Percentiles rank a stretch among this genome's conserved stretches.
Evolutionary conservation across 2,329 filamentous ascomycete genomes (phyloP).

Genomic region (Cyanodermella asteris): DNA sequence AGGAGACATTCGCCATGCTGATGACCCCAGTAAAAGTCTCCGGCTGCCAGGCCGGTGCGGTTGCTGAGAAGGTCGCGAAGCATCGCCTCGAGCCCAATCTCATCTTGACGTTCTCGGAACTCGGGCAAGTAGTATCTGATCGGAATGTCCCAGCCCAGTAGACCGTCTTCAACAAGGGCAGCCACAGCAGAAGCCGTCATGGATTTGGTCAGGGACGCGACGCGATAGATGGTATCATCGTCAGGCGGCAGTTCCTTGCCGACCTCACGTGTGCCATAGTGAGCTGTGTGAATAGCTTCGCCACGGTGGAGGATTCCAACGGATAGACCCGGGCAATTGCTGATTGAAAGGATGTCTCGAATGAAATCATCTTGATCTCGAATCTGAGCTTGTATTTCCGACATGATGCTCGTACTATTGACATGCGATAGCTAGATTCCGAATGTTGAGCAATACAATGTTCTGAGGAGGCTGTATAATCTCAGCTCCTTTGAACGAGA

Average conservation of each 20-base stretch:
- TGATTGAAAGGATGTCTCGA: slow-evolving; percentile 1
- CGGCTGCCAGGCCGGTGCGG: too few relatives aligned
- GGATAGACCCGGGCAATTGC: slow-evolving; percentile 1
- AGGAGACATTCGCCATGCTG: too few relatives aligned
- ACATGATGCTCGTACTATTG: too few relatives aligned
- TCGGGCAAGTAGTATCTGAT: slow-evolving; percentile 2
- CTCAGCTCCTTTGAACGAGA: too few relatives aligned
- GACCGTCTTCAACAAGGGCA: slow-evolving; percentile 2
- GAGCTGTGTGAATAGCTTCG: slow-evolving; percentile 1
- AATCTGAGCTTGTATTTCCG: too few relatives aligned
- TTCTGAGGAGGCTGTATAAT: too few relatives aligned
- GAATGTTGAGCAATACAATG: too few relatives aligned
- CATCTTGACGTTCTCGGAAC: slow-evolving; percentile 1
- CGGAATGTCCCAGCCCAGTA: slow-evolving; percentile 2
- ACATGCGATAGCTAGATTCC: too few relatives aligned
- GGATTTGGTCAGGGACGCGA: slow-evolving; percentile 1
- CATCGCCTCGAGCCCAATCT: too few relatives aligned
- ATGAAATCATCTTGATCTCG: too few relatives aligned
- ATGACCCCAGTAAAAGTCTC: too few relatives aligned
- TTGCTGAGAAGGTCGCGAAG: too few relatives aligned
- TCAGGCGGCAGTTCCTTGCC: not conserved
- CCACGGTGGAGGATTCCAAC: slow-evolving; percentile 1
- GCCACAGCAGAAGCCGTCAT: slow-evolving; percentile 1
- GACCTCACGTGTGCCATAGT: slow-evolving; percentile 2
- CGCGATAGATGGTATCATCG: slow-evolving; percentile 3